Evolutionary conservation across 192 early-diverging fungal species (phyloP).

Genomic region (Coemansia sp.): DNA sequence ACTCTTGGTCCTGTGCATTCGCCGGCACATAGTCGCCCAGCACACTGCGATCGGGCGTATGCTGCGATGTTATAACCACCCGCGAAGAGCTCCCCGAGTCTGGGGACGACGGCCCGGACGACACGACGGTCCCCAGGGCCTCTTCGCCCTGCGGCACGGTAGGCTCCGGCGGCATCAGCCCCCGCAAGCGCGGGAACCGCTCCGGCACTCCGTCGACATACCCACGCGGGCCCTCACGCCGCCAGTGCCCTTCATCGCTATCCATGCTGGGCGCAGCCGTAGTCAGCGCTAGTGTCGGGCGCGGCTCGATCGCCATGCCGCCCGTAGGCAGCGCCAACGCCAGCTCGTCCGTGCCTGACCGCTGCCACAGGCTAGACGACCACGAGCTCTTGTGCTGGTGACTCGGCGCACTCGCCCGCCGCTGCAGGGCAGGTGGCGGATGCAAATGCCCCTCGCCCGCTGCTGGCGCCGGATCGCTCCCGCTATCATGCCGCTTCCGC

Average conservation of each 20-base stretch:
- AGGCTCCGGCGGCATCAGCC: conserved; percentile 7
- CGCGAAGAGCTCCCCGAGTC: no score
- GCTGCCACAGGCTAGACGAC: not conserved
- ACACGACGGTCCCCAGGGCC: not conserved
- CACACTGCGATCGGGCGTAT: not conserved
- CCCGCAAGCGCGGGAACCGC: conserved; percentile 4
- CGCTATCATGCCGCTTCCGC: conserved; percentile 4
- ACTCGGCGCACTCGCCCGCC: not conserved
- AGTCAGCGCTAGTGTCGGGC: conserved; percentile 14
- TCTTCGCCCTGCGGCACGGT: conserved; percentile 8
- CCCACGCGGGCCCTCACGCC: not conserved
- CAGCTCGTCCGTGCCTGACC: not conserved
- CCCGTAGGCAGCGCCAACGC: not conserved
- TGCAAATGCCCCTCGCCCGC: not conserved
- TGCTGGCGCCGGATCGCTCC: not conserved
- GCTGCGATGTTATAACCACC: not conserved
- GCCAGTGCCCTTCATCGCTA: not conserved
- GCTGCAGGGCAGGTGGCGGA: no score
- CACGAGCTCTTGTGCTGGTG: no score
- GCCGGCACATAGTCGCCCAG: not conserved
- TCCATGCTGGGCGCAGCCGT: not conserved
- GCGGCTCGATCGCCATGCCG: not conserved
- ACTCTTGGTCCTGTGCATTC: not conserved
- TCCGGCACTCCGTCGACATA: conserved; percentile 6
- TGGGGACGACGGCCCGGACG: no score